Percentiles rank a stretch among this genome's conserved stretches.
These are phyloP conservation scores for Eugenia klotzschiana DNA, from an alignment of 441 rosid genomes.

Conservation along the genomic window DNA sequence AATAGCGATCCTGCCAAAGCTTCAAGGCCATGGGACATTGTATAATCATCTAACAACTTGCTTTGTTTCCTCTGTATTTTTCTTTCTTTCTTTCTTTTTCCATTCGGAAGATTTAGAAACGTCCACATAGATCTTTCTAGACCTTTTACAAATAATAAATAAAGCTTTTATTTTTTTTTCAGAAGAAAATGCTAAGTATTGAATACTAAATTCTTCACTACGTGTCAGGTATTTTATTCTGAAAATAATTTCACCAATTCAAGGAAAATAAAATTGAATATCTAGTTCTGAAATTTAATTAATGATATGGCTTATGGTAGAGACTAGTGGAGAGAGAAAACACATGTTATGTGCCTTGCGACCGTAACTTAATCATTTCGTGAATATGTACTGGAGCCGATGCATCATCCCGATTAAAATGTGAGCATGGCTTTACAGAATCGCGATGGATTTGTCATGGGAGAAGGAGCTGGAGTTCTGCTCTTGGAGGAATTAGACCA, in stretches of 20 bases:
- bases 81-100: not conserved
- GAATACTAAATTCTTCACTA: not conserved
- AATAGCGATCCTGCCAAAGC: constrained; percentile 21
- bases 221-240: not conserved
- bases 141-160: not conserved
- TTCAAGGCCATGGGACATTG: constrained; percentile 24
- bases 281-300: not conserved
- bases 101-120: not conserved
- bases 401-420: not conserved
- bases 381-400: not conserved
- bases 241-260: not conserved
- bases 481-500: constrained; percentile 20
- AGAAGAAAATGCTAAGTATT: not conserved
- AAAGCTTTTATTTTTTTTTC: not conserved
- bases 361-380: not conserved
- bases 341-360: not conserved
- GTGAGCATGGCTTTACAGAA: constrained; percentile 4
- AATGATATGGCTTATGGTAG: not conserved
- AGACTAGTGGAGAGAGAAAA: not conserved
- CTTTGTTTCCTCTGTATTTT: not conserved
- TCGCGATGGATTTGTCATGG: constrained; percentile 21
- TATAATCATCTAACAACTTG: not conserved
- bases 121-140: not conserved
- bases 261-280: not conserved
- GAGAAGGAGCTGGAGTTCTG: constrained; percentile 25